Conservation (phyloP, 2,329 filamentous ascomycete genomes). For the Didymella keratinophila region DNA sequence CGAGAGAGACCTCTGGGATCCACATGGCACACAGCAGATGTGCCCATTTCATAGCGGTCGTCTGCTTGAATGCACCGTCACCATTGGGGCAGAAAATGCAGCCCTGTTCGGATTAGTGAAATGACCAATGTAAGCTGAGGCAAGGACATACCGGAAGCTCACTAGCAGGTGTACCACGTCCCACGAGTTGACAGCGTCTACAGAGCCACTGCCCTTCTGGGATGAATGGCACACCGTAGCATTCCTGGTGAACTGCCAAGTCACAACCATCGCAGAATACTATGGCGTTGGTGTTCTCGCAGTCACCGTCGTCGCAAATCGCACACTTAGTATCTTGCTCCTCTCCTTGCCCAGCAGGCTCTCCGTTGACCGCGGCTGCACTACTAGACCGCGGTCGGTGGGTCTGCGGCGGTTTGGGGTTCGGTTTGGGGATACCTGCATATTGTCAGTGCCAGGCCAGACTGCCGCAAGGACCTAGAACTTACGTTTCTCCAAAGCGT, state of each 20-base stretch:
- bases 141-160: constrained; percentile 42
- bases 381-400: constrained; percentile 92
- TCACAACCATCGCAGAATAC: constrained; percentile 99
- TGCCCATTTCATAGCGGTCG: constrained; percentile 94
- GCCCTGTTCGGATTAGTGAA: constrained; percentile 39
- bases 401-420: constrained; percentile 94
- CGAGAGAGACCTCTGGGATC: constrained; percentile 96
- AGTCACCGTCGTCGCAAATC: constrained; percentile 98
- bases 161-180: constrained; percentile 82
- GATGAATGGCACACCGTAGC: constrained; percentile 98
- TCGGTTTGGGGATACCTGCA: constrained; percentile 84
- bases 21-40: constrained; percentile 97
- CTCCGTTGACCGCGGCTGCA: constrained; percentile 93
- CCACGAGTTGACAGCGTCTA: constrained; percentile 94
- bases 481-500: constrained; percentile 85
- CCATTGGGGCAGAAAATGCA: constrained; percentile 99
- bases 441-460: constrained; percentile 17
- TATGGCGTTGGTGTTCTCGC: constrained; percentile 98
- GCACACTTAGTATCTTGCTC: constrained; percentile 97
- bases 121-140: background rate
- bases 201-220: constrained; percentile 99
- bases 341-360: constrained; percentile 80
- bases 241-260: constrained; percentile 96
- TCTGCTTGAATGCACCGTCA: constrained; percentile 98
- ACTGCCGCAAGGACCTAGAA: background rate